These are phyloP conservation scores for Globisporangium splendens DNA, from an alignment of 352 stramenopile genomes.

Conservation along the genomic window DNA sequence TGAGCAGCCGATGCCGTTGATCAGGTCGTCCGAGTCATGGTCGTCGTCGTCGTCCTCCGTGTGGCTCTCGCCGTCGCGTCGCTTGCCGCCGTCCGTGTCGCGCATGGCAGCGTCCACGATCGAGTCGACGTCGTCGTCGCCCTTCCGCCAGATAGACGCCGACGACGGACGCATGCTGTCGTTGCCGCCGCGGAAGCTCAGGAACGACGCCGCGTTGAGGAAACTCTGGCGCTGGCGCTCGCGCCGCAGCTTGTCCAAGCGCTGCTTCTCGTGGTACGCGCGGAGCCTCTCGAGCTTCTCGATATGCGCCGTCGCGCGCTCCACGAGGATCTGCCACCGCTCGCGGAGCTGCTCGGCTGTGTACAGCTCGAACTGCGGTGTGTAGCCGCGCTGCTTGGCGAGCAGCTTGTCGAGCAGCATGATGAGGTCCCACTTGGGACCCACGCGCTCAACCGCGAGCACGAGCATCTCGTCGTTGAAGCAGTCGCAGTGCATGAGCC, in stretches of 20 bases:
- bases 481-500: constrained; percentile 58
- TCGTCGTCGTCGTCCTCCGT: constrained; percentile 12
- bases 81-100: neutral
- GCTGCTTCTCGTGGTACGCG: constrained; percentile 51
- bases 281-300: constrained; percentile 56
- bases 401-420: constrained; percentile 48
- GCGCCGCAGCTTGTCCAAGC: constrained; percentile 24
- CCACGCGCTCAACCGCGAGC: constrained; percentile 49
- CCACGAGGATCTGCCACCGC: constrained; percentile 54
- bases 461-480: constrained; percentile 70
- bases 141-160: constrained; percentile 1
- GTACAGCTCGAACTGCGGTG: constrained; percentile 55
- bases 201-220: constrained; percentile 15
- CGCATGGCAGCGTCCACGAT: neutral
- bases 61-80: constrained; percentile 1
- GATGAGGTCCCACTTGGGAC: constrained; percentile 67
- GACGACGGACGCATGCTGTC: neutral
- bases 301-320: constrained; percentile 46
- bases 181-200: constrained; percentile 7
- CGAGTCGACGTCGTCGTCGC: neutral
- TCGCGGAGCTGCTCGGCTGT: constrained; percentile 48
- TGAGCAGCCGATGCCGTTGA: constrained; percentile 22
- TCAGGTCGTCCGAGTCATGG: neutral
- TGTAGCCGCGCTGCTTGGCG: constrained; percentile 35
- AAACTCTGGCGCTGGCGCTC: constrained; percentile 33